Percentiles rank a stretch among this genome's conserved stretches.
phyloP scores from a whole-genome alignment of 1,284 basidiomycete genomes.

The Trametes polyzona region DNA sequence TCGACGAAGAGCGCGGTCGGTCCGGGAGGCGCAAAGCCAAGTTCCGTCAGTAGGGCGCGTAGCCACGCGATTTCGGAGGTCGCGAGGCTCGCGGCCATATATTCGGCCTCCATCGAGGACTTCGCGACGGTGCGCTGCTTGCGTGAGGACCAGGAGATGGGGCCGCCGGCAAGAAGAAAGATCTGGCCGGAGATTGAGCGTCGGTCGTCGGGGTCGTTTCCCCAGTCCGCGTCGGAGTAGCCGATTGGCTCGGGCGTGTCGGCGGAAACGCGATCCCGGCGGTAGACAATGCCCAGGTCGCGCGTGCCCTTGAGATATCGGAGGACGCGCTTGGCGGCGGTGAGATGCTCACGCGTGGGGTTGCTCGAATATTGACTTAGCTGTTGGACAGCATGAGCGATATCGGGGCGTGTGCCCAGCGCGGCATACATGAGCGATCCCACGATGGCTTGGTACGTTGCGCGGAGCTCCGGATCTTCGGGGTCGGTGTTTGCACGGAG shows the following conservation, averaged over 20 bases:
- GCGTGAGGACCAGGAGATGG: slow-evolving; percentile 37
- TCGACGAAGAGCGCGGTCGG: too few relatives aligned
- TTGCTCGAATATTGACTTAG: slow-evolving; percentile 7
- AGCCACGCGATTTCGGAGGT: too few relatives aligned
- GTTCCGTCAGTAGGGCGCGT: too few relatives aligned
- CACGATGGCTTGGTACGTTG: slow-evolving; percentile 29
- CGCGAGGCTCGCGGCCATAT: too few relatives aligned
- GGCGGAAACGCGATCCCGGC: neutral
- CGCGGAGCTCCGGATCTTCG: slow-evolving; percentile 11
- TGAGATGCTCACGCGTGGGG: slow-evolving; percentile 1
- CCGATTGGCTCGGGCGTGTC: neutral
- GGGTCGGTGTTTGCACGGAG: slow-evolving; percentile 2
- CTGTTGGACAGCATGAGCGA: slow-evolving; percentile 4
- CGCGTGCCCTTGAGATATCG: slow-evolving; percentile 10
- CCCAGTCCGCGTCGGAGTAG: slow-evolving; percentile 15
- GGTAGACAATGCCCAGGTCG: neutral
- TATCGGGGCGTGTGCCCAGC: slow-evolving; percentile 1
- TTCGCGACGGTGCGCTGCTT: too few relatives aligned
- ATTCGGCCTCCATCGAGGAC: too few relatives aligned
- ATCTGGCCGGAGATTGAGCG: slow-evolving; percentile 9
- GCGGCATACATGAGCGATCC: slow-evolving; percentile 36
- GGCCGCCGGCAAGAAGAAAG: slow-evolving; percentile 12
- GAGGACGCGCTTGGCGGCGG: slow-evolving; percentile 11
- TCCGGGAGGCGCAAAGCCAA: too few relatives aligned
- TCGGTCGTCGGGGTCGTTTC: neutral